Evolutionary conservation across 129 eudicot species (phyloP), one percentile per base, ranked within the genome.

Genomic region (Centaurea solstitialis): DNA sequence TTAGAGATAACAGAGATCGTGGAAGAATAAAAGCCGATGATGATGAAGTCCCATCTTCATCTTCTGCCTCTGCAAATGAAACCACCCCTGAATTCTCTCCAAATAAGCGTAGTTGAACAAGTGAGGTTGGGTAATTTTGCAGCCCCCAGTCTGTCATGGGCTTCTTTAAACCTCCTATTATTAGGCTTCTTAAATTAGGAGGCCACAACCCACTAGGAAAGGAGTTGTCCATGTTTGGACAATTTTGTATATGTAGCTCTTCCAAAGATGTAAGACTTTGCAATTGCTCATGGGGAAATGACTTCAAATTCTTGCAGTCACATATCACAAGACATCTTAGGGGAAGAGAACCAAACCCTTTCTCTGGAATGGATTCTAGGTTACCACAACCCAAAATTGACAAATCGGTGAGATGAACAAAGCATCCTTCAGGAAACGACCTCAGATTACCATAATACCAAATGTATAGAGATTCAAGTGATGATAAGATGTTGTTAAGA

Each of bases 51-150:
- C 1, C 5, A 28, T 37, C 3, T 6, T 15, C 61, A 13, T 50
- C 7, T 3, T 26, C 30, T 26, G 61, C 61, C 61, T 50, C 1
- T 15, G 20, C 37, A 70, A 70, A 70, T 33, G 45, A 70, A 70
- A 70, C 74, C 13, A 70, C 74, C 35, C 74, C 74, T 70, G 74
- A 70, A 35, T 70, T n/a, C 74, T 47, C 0, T 2, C 0, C n/a
- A n/a, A n/a, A n/a, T 70, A 70, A 70, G 12, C 0, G 0, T 17
- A 70, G 45, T 2, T 70, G 7, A 35, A 70, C 47, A 1, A 70
- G 74, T 35, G 74, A 70, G 47, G 74, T 30, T 33, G 74, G 74
- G 41, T 30, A 70, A 70, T 13, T 70, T 20, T 70, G 74, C 2
- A 13, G 0, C 5, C 20, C 13, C 3, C 24, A 70, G 18, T 50